A percentile compares a stretch with the other conserved stretches of the same genome.
Evolutionary conservation across 352 stramenopile genomes (phyloP).

Genomic region (Pythium guiyangense): DNA sequence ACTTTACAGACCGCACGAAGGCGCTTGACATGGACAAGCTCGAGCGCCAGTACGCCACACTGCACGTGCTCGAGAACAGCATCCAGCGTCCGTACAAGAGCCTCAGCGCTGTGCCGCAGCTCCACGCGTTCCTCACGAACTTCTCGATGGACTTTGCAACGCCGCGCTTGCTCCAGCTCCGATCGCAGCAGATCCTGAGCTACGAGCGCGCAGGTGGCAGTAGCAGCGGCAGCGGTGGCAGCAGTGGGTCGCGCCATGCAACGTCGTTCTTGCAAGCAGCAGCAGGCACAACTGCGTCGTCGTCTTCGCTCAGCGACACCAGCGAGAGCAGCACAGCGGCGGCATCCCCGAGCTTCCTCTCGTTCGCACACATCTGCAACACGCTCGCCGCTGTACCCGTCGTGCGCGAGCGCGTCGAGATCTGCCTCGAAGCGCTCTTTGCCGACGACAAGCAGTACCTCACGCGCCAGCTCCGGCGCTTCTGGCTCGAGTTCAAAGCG

Average conservation of each 20-base stretch:
- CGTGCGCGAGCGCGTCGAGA: constrained; percentile 27
- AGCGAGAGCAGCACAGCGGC: constrained; percentile 14
- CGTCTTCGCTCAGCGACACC: constrained; percentile 16
- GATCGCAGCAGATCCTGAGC: constrained; percentile 48
- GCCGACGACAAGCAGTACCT: constrained; percentile 31
- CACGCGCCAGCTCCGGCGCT: constrained; percentile 32
- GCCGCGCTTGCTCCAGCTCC: constrained; percentile 34
- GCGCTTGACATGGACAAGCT: constrained; percentile 52
- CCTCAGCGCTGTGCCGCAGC: neutral
- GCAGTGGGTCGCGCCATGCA: constrained; percentile 1
- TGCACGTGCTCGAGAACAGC: constrained; percentile 45
- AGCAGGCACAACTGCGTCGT: constrained; percentile 4
- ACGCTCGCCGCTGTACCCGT: constrained; percentile 26
- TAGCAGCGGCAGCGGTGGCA: neutral
- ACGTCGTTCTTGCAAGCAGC: constrained; percentile 9
- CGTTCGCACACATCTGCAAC: constrained; percentile 45
- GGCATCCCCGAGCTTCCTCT: constrained; percentile 28
- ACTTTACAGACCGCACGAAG: constrained; percentile 32
- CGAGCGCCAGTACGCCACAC: constrained; percentile 47
- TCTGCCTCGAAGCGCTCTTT: constrained; percentile 44
- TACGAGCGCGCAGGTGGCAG: constrained; percentile 16
- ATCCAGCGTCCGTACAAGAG: constrained; percentile 15
- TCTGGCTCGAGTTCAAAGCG: constrained; percentile 48
- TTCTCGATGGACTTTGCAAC: constrained; percentile 42
- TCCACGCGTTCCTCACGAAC: constrained; percentile 32